A percentile compares a stretch with the other conserved stretches of the same genome.
phyloP scores from a whole-genome alignment of 257 asterid species.

The Solanum paucissectum region DNA sequence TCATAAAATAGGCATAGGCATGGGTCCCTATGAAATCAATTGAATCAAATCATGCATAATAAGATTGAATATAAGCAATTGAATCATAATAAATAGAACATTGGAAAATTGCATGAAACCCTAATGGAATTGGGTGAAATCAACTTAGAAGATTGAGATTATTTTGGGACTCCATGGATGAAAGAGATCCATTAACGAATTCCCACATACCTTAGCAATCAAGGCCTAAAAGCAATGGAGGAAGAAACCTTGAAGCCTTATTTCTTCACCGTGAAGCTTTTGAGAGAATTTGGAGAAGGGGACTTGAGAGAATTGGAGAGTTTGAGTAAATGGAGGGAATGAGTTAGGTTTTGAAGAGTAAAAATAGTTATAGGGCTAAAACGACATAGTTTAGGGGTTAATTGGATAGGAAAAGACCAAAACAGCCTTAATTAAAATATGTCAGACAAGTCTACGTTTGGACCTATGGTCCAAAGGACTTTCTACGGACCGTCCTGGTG shows the following conservation, averaged over 20 bases:
- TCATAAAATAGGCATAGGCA: not conserved
- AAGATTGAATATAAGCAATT: not conserved
- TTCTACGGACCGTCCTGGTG: fast-evolving
- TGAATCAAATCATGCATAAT: not conserved
- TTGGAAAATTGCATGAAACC: not conserved
- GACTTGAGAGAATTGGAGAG: not conserved
- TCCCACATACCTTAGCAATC: not conserved
- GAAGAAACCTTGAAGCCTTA: not conserved
- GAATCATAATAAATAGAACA: not conserved
- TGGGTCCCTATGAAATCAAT: not conserved
- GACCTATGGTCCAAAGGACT: not conserved
- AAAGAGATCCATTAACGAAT: not conserved
- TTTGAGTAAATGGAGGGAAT: not conserved
- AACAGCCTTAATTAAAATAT: not conserved
- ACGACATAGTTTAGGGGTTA: not conserved
- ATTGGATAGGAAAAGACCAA: not conserved
- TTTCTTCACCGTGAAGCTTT: not conserved
- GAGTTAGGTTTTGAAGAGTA: not conserved
- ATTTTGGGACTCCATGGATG: not conserved
- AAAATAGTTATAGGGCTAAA: not conserved
- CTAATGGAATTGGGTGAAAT: too few relatives aligned
- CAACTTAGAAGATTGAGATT: not conserved
- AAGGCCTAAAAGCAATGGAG: not conserved
- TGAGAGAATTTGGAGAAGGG: not conserved
- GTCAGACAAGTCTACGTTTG: not conserved